Evolutionary conservation across 1,139 yeast species (phyloP).

Genomic region (Sugiyamaella novakii): DNA sequence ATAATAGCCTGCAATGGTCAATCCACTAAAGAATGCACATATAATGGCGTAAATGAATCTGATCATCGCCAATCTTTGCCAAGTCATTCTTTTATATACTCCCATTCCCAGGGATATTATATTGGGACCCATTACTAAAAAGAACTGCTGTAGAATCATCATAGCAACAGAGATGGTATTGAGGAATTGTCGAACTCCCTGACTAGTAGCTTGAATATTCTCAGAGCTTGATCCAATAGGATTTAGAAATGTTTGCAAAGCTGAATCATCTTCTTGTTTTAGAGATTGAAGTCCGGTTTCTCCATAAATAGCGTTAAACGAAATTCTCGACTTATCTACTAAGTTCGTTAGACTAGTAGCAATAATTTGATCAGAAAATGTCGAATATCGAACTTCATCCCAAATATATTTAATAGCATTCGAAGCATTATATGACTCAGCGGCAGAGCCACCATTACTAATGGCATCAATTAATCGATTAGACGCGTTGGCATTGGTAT

Average conservation of each 20-base stretch:
- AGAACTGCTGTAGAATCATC: slow-evolving; percentile 26
- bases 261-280: slow-evolving; percentile 9
- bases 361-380: slow-evolving; percentile 22
- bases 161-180: slow-evolving; percentile 26
- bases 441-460: slow-evolving; percentile 17
- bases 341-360: slow-evolving; percentile 13
- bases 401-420: slow-evolving; percentile 25
- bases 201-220: slow-evolving; percentile 24
- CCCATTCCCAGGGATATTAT: slow-evolving; percentile 16
- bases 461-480: slow-evolving; percentile 21
- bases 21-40: slow-evolving; percentile 19
- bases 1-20: slow-evolving; percentile 24
- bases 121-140: slow-evolving; percentile 24
- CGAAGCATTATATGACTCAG: slow-evolving; percentile 20
- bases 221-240: slow-evolving; percentile 20
- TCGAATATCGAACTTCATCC: slow-evolving; percentile 27
- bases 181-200: slow-evolving; percentile 21
- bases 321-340: slow-evolving; percentile 6
- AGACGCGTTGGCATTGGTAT: slow-evolving; percentile 22
- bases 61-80: slow-evolving; percentile 4
- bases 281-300: slow-evolving; percentile 1
- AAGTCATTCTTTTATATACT: slow-evolving; percentile 15
- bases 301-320: slow-evolving; percentile 18
- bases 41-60: slow-evolving; percentile 12
- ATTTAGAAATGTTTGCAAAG: slow-evolving; percentile 18